phyloP scores from a whole-genome alignment of 2,329 filamentous ascomycete species.

The Colletotrichum abscissum region DNA sequence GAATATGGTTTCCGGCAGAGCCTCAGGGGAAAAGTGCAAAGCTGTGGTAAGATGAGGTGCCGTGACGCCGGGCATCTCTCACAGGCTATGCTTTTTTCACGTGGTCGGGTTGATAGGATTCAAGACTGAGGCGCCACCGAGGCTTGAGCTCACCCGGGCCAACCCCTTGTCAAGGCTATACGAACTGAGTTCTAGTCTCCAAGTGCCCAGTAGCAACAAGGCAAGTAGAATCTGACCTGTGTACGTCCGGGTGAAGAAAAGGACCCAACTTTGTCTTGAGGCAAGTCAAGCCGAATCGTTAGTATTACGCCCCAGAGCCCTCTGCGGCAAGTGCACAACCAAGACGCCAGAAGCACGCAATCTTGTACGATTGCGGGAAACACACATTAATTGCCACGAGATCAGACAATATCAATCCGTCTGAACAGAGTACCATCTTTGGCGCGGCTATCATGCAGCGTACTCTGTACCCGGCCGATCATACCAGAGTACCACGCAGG shows the following conservation, averaged over 20 bases:
- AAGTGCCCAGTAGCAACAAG: background rate
- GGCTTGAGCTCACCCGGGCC: background rate
- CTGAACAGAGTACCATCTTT: background rate
- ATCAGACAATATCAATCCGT: background rate
- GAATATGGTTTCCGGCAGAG: slow-evolving; percentile 32
- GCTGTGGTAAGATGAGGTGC: background rate
- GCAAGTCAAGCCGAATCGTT: background rate
- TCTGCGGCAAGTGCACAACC: background rate
- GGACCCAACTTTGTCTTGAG: background rate
- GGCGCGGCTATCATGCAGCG: background rate
- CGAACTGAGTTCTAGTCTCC: background rate
- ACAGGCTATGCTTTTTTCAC: background rate
- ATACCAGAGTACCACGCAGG: slow-evolving; percentile 4
- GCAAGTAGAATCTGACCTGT: background rate
- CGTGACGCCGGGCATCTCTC: background rate
- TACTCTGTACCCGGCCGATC: background rate
- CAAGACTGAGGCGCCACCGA: background rate
- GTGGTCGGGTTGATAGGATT: slow-evolving; percentile 8
- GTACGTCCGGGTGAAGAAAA: background rate
- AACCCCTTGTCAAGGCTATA: background rate
- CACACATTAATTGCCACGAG: background rate
- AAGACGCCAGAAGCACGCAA: slow-evolving; percentile 18
- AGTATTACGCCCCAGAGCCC: background rate
- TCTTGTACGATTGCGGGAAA: background rate
- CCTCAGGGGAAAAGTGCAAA: slow-evolving; percentile 5